Percentiles rank a stretch among this genome's conserved stretches.
Evolutionary conservation across 2,329 filamentous ascomycete genomes (phyloP).

Genomic region (Escovopsis sp.): DNA sequence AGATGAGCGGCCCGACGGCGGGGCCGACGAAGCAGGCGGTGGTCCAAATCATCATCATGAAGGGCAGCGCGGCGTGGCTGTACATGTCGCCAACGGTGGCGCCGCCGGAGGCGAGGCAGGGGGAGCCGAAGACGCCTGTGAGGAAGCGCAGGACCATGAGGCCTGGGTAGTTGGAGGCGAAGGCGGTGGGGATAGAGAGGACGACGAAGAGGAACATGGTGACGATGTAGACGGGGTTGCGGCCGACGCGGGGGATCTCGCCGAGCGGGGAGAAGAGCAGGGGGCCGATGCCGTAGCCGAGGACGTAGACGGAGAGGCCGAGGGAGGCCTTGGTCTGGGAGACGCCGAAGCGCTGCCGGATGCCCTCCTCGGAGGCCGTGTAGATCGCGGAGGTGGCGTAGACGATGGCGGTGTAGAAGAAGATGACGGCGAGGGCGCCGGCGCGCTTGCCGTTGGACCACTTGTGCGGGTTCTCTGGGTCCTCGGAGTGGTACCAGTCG

Average conservation of each 20-base stretch:
- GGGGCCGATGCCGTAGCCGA: slow-evolving; percentile 48
- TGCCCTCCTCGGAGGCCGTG: slow-evolving; percentile 27
- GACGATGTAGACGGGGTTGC: slow-evolving; percentile 51
- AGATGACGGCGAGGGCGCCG: slow-evolving; percentile 28
- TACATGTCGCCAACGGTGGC: slow-evolving; percentile 39
- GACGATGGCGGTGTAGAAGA: slow-evolving; percentile 45
- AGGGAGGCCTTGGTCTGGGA: slow-evolving; percentile 35
- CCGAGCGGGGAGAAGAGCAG: slow-evolving; percentile 50
- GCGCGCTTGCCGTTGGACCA: slow-evolving; percentile 30
- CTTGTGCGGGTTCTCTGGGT: slow-evolving; percentile 39
- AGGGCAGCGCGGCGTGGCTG: slow-evolving; percentile 38
- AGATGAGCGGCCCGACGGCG: slow-evolving; percentile 45
- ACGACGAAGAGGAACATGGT: slow-evolving; percentile 56
- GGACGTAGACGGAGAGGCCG: slow-evolving; percentile 46
- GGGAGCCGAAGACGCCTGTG: slow-evolving; percentile 50
- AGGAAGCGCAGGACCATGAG: slow-evolving; percentile 50
- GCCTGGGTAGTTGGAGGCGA: slow-evolving; percentile 46
- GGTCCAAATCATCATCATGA: slow-evolving; percentile 45
- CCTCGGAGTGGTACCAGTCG: slow-evolving; percentile 39
- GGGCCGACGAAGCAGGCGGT: slow-evolving; percentile 33
- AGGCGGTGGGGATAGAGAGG: slow-evolving; percentile 46
- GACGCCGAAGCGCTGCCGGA: slow-evolving; percentile 38
- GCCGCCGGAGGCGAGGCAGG: slow-evolving; percentile 44
- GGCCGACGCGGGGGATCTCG: slow-evolving; percentile 51
- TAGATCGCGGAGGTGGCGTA: slow-evolving; percentile 35